phyloP scores from a whole-genome alignment of 225 moss, liverwort and hornwort genomes.

The Thuidium tamariscinum region DNA sequence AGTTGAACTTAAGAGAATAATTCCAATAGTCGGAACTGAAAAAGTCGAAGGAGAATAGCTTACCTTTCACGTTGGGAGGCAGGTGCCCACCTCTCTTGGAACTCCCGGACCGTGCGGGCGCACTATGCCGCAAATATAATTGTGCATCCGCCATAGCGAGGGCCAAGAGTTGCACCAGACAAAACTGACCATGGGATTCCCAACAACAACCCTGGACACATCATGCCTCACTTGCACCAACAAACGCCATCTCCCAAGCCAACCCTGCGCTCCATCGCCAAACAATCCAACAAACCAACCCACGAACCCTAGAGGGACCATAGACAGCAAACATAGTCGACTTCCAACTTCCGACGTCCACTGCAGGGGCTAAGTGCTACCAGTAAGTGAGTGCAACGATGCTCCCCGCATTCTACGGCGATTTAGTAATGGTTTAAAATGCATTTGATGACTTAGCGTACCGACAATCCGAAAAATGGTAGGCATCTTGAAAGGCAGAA shows the following conservation, averaged over 20 bases:
- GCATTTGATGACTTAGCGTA: rapidly evolving
- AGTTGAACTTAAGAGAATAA: too few relatives aligned
- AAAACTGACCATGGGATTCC: background rate
- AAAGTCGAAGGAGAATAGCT: background rate
- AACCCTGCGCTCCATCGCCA: background rate
- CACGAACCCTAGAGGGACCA: too few relatives aligned
- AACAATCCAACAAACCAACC: background rate
- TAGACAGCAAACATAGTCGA: background rate
- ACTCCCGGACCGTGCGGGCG: rapidly evolving
- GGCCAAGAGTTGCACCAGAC: background rate
- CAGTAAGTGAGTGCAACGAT: background rate
- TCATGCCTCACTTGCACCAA: background rate
- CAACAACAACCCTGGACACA: background rate
- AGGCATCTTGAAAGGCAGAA: too few relatives aligned
- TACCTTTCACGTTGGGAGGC: background rate
- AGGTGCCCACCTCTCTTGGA: background rate
- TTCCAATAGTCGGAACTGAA: background rate
- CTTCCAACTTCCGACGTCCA: background rate
- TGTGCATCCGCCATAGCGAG: background rate
- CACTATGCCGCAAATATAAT: rapidly evolving
- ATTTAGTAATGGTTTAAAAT: too few relatives aligned
- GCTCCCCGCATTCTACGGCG: background rate
- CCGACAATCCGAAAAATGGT: too few relatives aligned
- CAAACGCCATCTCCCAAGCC: background rate
- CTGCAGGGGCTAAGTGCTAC: too few relatives aligned